Evolutionary conservation across 1,284 basidiomycete species (phyloP), one percentile per base, ranked within the genome.

Genomic region (Puccinia polysora): DNA sequence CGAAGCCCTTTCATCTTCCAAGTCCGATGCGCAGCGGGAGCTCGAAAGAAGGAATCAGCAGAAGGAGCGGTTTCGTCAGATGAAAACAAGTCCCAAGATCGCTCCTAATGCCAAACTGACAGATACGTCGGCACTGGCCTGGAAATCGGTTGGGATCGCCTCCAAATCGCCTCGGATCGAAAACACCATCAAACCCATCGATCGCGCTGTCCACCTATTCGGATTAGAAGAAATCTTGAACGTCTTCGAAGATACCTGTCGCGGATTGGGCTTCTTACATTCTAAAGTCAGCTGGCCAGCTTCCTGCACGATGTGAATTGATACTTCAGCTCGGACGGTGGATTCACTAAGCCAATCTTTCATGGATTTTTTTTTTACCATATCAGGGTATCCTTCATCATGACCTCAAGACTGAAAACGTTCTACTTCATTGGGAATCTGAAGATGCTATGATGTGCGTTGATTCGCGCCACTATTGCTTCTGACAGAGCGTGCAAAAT

Each of bases 361-460:
- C 14, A n/a, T n/a, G n/a, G n/a, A n/a, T n/a, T n/a, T n/a, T n/a
- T 40, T 10, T 50, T 53, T 2, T n/a, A 36, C 10, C 20, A 8
- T n/a, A 23, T 7, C 23, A 63, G 59, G 68, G 68, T 20, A 63
- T 96, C 49, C 78, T 97, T 36, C 93, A 97, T 79, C 85, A 96
- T 4, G 93, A 96, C 77, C 81, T 95, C 74, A 95, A 96, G 79
- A 92, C 92, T 14, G 91, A 90, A 4, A 97, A 97, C 77, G 90
- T 96, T 1, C 81, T 97, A 4, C 80, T 97, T 52, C 93, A 93
- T 12, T 92, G 89, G 87, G 91, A 95, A 76, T 58, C 53, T 30
- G 90, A 93, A 73, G 89, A 88, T n/a, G 83, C 83, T 60, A 82
- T 94, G 34, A 88, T 91, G 88, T 87, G 75, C 10, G 67, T 50